Base-by-base conservation (phyloP, 352 stramenopile genomes). In the Phytophthora foliorum region DNA sequence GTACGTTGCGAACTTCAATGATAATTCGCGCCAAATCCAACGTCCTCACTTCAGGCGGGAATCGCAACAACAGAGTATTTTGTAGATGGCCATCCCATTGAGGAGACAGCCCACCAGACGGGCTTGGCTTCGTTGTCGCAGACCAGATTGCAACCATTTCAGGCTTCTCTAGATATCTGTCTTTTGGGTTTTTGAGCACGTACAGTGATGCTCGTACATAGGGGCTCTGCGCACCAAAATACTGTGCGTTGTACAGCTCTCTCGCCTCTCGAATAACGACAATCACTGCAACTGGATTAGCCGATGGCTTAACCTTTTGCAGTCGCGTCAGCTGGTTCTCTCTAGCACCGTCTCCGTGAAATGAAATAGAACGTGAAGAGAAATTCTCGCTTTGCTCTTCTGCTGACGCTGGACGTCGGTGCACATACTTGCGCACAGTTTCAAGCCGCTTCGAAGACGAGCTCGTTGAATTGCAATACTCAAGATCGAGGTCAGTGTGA, bases 1-100 rank as follows among this genome's bases (percentile, higher is more conserved):
- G 84, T 50, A 94, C 80, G 49, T 95, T 95, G 7, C 88, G 89
- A 38, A 97, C 87, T 59, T 97, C 89, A 25, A 97, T 82, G n/a
- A 95, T 92, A 52, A 95, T 76, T 3, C 86, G 78, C 21, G 89
- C 88, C 57, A 91, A 80, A 22, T 93, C 81, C 32, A 93, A 74
- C 24, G 75, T 81, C 44, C 70, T 74, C 6, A 82, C 54, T 55
- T 94, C 79, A 29, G 84, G 74, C 13, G 88, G 89, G 50, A 97
- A 84, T 10, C 82, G 74, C 14, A 97, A 58, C 4, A 95, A 54
- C 32, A 97, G 63, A 22, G 89, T 95, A 65, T 95, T 97, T 24
- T 92, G 84, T 29, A 94, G 81, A 6, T 79, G 80, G 36, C 73
- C 78, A 50, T 93, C 80, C 84, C 87, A 97, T 53, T 78, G 85